Conservation (phyloP, 2,329 filamentous ascomycete species). For the Phialocephala subalpina region DNA sequence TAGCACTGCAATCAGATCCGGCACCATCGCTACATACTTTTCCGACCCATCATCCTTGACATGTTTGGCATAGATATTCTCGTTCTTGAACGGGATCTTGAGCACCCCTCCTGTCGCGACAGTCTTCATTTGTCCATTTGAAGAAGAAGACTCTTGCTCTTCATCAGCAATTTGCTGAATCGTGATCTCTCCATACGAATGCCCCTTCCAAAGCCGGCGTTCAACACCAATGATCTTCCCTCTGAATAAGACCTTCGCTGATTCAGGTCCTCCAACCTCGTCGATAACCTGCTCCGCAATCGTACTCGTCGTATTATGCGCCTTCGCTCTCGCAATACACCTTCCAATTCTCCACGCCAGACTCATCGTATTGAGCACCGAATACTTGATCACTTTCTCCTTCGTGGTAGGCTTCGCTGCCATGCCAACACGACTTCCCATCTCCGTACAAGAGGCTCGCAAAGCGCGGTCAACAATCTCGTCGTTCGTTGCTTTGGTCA, state of each 20-base stretch:
- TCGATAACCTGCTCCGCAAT: conserved; percentile 66
- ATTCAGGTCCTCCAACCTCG: conserved; percentile 61
- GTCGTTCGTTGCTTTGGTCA: conserved; percentile 49
- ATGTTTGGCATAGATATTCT: conserved; percentile 68
- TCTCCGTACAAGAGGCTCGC: conserved; percentile 50
- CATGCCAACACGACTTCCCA: conserved; percentile 51
- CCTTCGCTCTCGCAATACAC: conserved; percentile 59
- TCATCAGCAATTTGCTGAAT: conserved; percentile 57
- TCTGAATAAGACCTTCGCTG: conserved; percentile 65
- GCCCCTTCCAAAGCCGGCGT: conserved; percentile 61
- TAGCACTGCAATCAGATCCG: conserved; percentile 57
- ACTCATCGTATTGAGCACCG: conserved; percentile 51
- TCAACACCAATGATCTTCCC: conserved; percentile 71
- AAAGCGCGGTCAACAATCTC: conserved; percentile 52
- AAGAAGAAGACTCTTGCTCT: conserved; percentile 44
- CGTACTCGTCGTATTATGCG: conserved; percentile 57
- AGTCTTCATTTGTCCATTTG: conserved; percentile 21
- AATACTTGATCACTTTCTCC: conserved; percentile 46
- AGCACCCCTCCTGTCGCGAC: conserved; percentile 54
- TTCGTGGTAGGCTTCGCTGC: conserved; percentile 50
- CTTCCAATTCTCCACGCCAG: conserved; percentile 62
- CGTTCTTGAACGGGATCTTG: conserved; percentile 77
- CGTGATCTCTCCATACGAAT: conserved; percentile 66
- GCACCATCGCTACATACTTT: conserved; percentile 54
- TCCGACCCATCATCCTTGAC: conserved; percentile 29